Percentiles rank a stretch among this genome's conserved stretches.
Conservation (phyloP, 106 monocot genomes). For the Allium cepa region DNA sequence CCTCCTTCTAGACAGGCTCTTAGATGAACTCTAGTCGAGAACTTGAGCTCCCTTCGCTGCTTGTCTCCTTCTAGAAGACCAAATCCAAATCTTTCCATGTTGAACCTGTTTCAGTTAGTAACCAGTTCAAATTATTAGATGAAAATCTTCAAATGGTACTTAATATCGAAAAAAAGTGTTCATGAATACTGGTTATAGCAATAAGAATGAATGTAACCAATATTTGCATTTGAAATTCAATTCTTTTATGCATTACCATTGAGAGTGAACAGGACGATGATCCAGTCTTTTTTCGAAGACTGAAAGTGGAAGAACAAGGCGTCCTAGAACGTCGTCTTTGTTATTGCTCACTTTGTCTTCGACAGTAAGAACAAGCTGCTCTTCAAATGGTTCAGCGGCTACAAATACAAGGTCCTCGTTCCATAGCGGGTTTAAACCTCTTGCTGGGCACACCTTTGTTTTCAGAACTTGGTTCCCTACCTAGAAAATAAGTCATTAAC, state of each 20-base stretch:
- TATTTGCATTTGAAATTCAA: too few relatives aligned
- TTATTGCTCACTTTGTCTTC: slow-evolving; percentile 32
- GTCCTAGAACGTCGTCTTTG: slow-evolving; percentile 53
- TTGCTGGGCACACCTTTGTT: slow-evolving; percentile 13
- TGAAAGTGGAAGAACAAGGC: slow-evolving; percentile 33
- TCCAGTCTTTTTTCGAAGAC: slow-evolving; percentile 57
- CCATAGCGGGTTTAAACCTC: slow-evolving; percentile 37
- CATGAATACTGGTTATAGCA: too few relatives aligned
- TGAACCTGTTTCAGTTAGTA: slow-evolving; percentile 27
- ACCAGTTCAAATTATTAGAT: too few relatives aligned
- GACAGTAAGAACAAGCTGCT: slow-evolving; percentile 35
- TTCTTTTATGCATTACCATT: not conserved
- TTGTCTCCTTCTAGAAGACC: slow-evolving; percentile 34
- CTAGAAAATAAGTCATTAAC: not conserved
- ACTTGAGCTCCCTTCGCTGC: slow-evolving; percentile 36
- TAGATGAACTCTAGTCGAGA: slow-evolving; percentile 53
- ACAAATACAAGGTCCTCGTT: slow-evolving; percentile 58
- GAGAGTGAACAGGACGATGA: slow-evolving; percentile 55
- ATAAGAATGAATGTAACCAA: too few relatives aligned
- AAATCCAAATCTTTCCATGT: slow-evolving; percentile 42
- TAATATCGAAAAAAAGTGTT: too few relatives aligned
- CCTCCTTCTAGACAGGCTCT: slow-evolving; percentile 56
- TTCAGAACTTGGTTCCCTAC: slow-evolving; percentile 37
- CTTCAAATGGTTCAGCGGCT: slow-evolving; percentile 55
- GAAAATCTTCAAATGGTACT: too few relatives aligned